phyloP scores from a whole-genome alignment of 1,139 yeast genomes.

The Candida tetrigidarum region DNA sequence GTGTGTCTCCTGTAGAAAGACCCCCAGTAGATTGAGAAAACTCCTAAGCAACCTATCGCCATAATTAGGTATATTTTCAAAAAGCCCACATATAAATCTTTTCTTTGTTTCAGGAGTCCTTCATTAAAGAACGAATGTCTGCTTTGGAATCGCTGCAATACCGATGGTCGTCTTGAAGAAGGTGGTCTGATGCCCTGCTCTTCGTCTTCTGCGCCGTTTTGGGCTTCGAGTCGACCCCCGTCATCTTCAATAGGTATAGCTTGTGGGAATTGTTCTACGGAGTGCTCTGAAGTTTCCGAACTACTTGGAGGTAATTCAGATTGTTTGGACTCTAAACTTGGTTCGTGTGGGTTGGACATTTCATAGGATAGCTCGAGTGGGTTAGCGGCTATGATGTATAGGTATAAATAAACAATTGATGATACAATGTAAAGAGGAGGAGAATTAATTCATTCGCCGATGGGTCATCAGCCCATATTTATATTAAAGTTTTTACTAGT shows the following conservation, averaged over 20 bases:
- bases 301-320: too few relatives aligned
- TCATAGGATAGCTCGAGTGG: too few relatives aligned
- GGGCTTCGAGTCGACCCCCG: neutral
- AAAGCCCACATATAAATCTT: neutral
- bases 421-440: too few relatives aligned
- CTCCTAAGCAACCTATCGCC: conserved; percentile 28
- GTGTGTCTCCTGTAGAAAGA: neutral
- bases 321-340: too few relatives aligned
- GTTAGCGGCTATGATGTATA: too few relatives aligned
- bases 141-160: conserved; percentile 19
- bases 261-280: too few relatives aligned
- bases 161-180: conserved; percentile 19
- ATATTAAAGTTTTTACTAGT: too few relatives aligned
- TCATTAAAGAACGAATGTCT: conserved; percentile 16
- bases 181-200: conserved; percentile 3
- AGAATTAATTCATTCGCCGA: too few relatives aligned
- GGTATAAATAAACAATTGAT: too few relatives aligned
- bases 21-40: neutral
- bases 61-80: conserved; percentile 27
- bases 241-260: neutral
- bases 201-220: neutral
- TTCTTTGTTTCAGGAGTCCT: neutral
- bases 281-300: too few relatives aligned
- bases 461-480: too few relatives aligned
- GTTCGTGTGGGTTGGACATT: too few relatives aligned